phyloP scores from a whole-genome alignment of 345 rosid species.

The Eucalyptus sp. region DNA sequence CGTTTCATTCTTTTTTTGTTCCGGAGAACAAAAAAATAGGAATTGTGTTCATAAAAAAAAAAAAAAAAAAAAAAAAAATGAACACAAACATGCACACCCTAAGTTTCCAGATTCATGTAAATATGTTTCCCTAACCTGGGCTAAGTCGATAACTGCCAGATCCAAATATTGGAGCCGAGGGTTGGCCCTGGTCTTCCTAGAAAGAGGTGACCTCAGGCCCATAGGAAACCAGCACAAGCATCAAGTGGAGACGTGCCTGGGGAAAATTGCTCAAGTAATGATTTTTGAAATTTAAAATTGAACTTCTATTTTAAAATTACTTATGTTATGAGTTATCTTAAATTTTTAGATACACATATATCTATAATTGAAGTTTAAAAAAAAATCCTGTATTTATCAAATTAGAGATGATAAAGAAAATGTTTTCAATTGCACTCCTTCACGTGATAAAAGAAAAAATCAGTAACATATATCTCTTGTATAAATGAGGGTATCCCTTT shows the following conservation, averaged over 20 bases:
- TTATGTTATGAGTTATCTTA: background rate
- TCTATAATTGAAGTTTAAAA: background rate
- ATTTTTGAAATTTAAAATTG: background rate
- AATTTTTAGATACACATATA: background rate
- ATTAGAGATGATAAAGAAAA: background rate
- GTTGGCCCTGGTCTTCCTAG: background rate
- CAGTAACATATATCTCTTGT: background rate
- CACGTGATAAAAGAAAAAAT: background rate
- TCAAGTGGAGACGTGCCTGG: background rate
- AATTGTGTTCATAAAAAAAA: too few species aligned
- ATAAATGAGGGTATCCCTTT: background rate
- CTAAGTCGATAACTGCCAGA: background rate
- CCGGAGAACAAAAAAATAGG: too few species aligned
- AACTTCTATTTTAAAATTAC: background rate
- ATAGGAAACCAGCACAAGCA: background rate
- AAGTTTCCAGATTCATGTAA: too few species aligned
- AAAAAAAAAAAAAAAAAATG: too few species aligned
- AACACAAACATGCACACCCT: too few species aligned
- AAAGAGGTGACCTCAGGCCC: background rate
- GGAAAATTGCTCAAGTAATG: background rate
- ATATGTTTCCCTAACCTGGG: background rate
- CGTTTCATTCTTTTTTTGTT: too few species aligned
- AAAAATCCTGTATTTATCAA: background rate
- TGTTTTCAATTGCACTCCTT: background rate
- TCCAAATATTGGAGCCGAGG: background rate